These are phyloP conservation scores for Boletus speciosus DNA, from an alignment of 768 basidiomycete species.

Conservation along the genomic window DNA sequence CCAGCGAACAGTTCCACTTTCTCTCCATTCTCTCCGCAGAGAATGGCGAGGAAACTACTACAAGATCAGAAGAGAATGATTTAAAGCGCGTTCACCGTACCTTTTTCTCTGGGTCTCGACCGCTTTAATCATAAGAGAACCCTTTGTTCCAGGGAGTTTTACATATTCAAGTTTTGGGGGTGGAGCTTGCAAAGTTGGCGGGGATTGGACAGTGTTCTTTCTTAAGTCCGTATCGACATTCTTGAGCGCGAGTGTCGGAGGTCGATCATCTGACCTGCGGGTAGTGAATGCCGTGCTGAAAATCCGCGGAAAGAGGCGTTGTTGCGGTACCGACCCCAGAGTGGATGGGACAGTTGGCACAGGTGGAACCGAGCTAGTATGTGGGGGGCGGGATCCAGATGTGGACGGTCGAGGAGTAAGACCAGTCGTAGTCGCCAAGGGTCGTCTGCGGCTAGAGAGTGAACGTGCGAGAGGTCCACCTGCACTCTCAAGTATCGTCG, in stretches of 20 bases:
- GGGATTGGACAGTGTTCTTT: conserved; percentile 31
- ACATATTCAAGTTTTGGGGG: conserved; percentile 89
- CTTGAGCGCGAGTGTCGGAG: conserved; percentile 33
- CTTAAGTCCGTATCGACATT: conserved; percentile 40
- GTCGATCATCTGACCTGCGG: conserved; percentile 58
- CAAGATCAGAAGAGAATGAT: neutral
- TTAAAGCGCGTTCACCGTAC: conserved; percentile 32
- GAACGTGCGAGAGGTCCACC: conserved; percentile 26
- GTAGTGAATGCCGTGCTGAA: conserved; percentile 59
- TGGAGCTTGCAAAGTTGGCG: conserved; percentile 48
- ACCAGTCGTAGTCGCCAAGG: conserved; percentile 11
- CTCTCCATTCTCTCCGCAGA: conserved; percentile 90
- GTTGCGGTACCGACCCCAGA: conserved; percentile 37
- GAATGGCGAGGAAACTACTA: conserved; percentile 81
- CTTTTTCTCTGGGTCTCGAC: conserved; percentile 91
- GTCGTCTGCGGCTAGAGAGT: conserved; percentile 20
- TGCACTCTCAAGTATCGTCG: conserved; percentile 17
- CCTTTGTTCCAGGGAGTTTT: conserved; percentile 89
- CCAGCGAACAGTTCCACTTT: conserved; percentile 93
- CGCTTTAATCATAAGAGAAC: conserved; percentile 76
- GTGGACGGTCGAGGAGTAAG: conserved; percentile 33
- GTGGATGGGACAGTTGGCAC: conserved; percentile 29
- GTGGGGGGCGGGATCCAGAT: conserved; percentile 28
- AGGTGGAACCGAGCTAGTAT: conserved; percentile 16
- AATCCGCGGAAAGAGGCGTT: conserved; percentile 70